Conservation (phyloP, 2,329 filamentous ascomycete species). For the Chaetomium strumarium region DNA sequence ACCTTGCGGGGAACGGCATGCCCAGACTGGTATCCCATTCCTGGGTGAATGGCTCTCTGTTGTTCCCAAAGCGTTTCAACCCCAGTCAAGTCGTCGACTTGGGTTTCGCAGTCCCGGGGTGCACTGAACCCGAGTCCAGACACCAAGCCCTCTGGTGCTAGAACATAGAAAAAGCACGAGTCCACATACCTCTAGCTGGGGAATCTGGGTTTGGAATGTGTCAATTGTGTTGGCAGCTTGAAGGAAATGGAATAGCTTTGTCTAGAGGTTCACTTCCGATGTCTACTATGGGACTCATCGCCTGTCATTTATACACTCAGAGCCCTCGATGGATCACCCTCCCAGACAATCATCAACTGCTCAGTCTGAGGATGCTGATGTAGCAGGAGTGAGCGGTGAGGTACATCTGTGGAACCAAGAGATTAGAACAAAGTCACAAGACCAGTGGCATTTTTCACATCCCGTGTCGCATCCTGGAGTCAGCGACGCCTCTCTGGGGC, state of each 20-base stretch:
- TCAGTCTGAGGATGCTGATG: slow-evolving; percentile 6
- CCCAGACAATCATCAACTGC: background rate
- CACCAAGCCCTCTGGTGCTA: background rate
- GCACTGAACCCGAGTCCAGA: too few species aligned
- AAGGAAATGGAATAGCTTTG: background rate
- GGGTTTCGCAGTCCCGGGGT: too few species aligned
- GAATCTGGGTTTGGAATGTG: background rate
- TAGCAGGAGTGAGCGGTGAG: slow-evolving; percentile 15
- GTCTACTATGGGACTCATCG: background rate
- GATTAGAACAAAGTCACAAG: slow-evolving; percentile 22
- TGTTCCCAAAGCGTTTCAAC: too few species aligned
- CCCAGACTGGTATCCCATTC: background rate
- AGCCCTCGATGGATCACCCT: background rate
- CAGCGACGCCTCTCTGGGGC: background rate
- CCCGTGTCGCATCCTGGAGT: slow-evolving; percentile 6
- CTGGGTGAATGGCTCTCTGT: too few species aligned
- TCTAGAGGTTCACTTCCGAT: background rate
- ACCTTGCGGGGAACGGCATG: slow-evolving; percentile 4
- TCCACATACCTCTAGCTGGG: slow-evolving; percentile 1
- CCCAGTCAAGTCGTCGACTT: too few species aligned
- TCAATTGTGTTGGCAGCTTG: background rate
- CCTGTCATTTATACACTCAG: slow-evolving; percentile 12
- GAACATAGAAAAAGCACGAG: background rate
- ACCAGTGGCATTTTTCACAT: slow-evolving; percentile 18
- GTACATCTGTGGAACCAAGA: slow-evolving; percentile 18